A percentile compares a stretch with the other conserved stretches of the same genome.
Conservation (phyloP, 2,329 filamentous ascomycete species). For the Botrytis aclada region DNA sequence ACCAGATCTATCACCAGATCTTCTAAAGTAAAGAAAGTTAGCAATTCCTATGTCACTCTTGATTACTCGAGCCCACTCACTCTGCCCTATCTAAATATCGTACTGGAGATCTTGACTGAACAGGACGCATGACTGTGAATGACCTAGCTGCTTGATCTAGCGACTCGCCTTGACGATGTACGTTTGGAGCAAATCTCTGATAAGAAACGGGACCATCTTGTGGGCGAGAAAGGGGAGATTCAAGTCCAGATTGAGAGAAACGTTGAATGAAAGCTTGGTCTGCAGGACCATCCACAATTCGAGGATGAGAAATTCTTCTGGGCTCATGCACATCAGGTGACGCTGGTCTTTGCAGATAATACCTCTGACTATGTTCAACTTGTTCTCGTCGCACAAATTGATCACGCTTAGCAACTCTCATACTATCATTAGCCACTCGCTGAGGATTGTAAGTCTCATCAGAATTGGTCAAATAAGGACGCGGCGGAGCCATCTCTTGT, state of each 20-base stretch:
- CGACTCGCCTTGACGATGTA: constrained; percentile 23
- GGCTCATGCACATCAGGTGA: constrained; percentile 28
- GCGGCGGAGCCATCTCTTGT: constrained; percentile 23
- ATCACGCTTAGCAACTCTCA: constrained; percentile 25
- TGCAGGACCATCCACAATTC: constrained; percentile 26
- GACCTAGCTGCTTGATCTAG: constrained; percentile 25
- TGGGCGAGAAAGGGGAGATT: constrained; percentile 24
- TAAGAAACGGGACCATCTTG: constrained; percentile 28
- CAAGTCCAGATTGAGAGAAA: constrained; percentile 36
- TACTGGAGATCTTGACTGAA: constrained; percentile 32
- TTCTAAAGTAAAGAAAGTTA: constrained; percentile 24
- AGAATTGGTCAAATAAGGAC: constrained; percentile 19
- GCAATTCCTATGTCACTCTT: constrained; percentile 17
- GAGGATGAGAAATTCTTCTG: constrained; percentile 29
- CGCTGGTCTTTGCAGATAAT: constrained; percentile 22
- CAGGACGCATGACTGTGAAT: constrained; percentile 20
- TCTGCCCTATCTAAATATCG: constrained; percentile 29
- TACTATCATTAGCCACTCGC: constrained; percentile 19
- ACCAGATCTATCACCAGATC: constrained; percentile 20
- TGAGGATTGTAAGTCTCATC: constrained; percentile 24
- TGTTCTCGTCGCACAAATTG: constrained; percentile 25
- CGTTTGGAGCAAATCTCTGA: constrained; percentile 27
- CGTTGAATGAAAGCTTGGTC: constrained; percentile 33
- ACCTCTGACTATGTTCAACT: constrained; percentile 21
- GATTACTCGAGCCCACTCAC: constrained; percentile 28